phyloP scores from a whole-genome alignment of 2,329 filamentous ascomycete species.

The Microcera coccophila region DNA sequence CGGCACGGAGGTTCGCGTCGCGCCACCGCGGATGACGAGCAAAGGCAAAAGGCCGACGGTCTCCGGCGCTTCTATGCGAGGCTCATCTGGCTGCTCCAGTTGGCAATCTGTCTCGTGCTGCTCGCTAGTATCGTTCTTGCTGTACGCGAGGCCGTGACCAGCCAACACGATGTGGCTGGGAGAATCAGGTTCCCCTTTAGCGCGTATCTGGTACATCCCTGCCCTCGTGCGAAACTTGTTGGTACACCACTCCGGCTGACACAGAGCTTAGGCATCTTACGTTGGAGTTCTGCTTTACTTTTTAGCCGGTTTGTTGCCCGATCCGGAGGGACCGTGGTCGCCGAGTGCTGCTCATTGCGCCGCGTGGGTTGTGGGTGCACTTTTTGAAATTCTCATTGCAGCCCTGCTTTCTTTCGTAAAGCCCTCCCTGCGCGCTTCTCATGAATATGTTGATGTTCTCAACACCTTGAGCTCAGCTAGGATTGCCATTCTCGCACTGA shows the following conservation, averaged over 20 bases:
- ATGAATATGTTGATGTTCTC: constrained; percentile 28
- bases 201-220: constrained; percentile 35
- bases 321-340: constrained; percentile 43
- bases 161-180: constrained; percentile 21
- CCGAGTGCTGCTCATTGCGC: constrained; percentile 35
- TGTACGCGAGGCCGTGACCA: constrained; percentile 31
- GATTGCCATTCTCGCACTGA: constrained; percentile 31
- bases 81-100: constrained; percentile 36
- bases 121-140: constrained; percentile 34
- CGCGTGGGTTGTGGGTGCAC: constrained; percentile 35
- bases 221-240: neutral
- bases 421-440: constrained; percentile 26
- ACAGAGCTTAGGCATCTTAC: constrained; percentile 33
- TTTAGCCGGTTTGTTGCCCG: constrained; percentile 39
- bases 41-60: constrained; percentile 27
- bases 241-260: neutral
- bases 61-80: constrained; percentile 29
- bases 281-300: constrained; percentile 41
- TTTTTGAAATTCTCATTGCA: constrained; percentile 36
- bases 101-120: constrained; percentile 30
- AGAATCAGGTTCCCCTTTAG: constrained; percentile 36
- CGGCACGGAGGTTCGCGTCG: constrained; percentile 26
- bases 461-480: constrained; percentile 32
- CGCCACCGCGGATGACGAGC: constrained; percentile 23
- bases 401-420: constrained; percentile 32